Base-by-base conservation (phyloP, 768 basidiomycete species). In the Mrakia hoshinonis region DNA sequence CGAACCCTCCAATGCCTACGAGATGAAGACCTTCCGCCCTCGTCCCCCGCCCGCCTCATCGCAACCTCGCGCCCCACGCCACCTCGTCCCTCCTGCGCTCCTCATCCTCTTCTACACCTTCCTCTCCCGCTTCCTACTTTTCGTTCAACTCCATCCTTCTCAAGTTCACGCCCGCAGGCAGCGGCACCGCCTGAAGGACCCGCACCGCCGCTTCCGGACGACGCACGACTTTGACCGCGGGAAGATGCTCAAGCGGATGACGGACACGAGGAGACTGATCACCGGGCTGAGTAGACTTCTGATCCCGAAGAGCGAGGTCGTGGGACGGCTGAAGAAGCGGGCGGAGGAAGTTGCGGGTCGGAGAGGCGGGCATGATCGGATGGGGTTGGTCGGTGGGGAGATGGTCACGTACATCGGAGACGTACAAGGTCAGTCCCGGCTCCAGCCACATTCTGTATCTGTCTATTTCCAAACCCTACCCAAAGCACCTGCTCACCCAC, bases 321-420 rank as follows among this genome's bases (percentile, higher is more conserved):
- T 94, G 39, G 83, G 87, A 2, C 87, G 89, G 75, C 82, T 94
- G 68, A 82, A 86, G 75, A 94, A 95, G 78, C 82, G 93, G 22
- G 82, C 91, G 1, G 78, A 69, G 60, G 78, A 79, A 84, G 67
- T 63, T 9, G 47, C 84, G 78, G 73, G 78, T 75, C 72, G 75
- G 73, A 38, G 79, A 77, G 7, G 78, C 38, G 81, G 77, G 29
- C 51, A 51, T 29, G 72, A 60, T 81, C 80, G 9, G 80, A 79
- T 49, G 79, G 81, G 20, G 0, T 61, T 31, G 58, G 84, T 86
- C 20, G 85, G 86, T 65, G 79, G 83, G 26, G 90, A 91, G 74
- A 85, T 95, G 29, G 87, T 85, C 13, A 89, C 92, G 3, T 92
- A 95, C 77, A 85, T 94, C 81, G 91, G 90, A 29, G 93, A 97